Evolutionary conservation across 192 early-diverging fungal genomes (phyloP).

Genomic region (Irineochytrium annulatum): DNA sequence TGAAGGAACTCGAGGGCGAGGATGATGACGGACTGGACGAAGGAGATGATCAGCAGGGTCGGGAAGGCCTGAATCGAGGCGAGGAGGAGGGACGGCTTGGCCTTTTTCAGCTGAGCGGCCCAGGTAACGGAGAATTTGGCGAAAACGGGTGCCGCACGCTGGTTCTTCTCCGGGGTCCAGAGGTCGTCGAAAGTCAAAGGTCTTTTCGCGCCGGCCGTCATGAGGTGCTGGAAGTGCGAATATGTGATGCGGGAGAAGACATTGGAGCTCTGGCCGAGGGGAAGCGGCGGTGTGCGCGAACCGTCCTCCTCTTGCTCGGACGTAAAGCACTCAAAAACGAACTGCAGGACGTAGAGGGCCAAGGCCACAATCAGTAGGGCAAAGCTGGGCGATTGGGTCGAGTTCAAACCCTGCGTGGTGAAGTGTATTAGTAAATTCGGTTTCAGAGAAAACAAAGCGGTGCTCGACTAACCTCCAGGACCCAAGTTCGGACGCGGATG

Average conservation of each 20-base stretch:
- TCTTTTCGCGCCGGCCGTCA: conserved; percentile 10
- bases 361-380: background rate
- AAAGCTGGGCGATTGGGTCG: background rate
- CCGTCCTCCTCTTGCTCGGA: conserved; percentile 6
- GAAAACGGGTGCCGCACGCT: conserved; percentile 8
- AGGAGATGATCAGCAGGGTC: conserved; percentile 1
- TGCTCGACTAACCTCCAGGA: background rate
- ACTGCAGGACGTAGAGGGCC: background rate
- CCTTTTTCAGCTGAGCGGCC: conserved; percentile 4
- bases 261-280: conserved; percentile 26
- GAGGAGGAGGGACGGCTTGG: conserved; percentile 5
- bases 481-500: conserved; percentile 15
- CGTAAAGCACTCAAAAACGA: conserved; percentile 24
- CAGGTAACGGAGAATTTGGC: conserved; percentile 9
- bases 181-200: conserved; percentile 17
- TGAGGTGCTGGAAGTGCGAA: conserved; percentile 24
- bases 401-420: background rate
- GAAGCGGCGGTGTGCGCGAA: conserved; percentile 2
- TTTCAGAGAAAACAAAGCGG: background rate
- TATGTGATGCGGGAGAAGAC: conserved; percentile 28
- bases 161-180: conserved; percentile 24
- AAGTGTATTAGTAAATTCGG: background rate
- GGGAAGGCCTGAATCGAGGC: conserved; percentile 15
- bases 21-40: conserved; percentile 11
- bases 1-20: conserved; percentile 16